Conservation (phyloP, 2,329 filamentous ascomycete species). For the Trichophyton rubrum region DNA sequence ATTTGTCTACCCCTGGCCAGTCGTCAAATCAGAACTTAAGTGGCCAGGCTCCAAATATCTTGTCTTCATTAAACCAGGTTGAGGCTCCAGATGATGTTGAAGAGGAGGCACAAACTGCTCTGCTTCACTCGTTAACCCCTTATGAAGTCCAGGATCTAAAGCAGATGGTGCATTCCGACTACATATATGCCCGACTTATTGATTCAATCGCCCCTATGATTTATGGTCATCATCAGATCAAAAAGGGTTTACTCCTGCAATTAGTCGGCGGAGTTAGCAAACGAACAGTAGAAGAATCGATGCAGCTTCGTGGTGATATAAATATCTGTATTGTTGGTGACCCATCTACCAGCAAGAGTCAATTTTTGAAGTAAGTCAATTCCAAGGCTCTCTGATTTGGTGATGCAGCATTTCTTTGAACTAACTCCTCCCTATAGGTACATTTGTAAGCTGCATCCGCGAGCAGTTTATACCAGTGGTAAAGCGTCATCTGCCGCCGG, state of each 20-base stretch:
- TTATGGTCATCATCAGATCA: conserved; percentile 93
- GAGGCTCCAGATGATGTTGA: conserved; percentile 58
- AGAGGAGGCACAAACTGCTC: conserved; percentile 77
- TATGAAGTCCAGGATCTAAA: conserved; percentile 85
- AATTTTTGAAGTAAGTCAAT: conserved; percentile 65
- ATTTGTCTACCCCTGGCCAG: conserved; percentile 68
- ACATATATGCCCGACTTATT: conserved; percentile 86
- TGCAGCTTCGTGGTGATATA: conserved; percentile 92
- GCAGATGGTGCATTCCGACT: conserved; percentile 85
- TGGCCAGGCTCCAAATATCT: conserved; percentile 68
- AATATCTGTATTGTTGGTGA: conserved; percentile 98
- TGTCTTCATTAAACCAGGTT: conserved; percentile 68
- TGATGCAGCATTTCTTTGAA: not conserved
- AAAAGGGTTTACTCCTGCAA: conserved; percentile 89
- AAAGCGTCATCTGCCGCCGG: conserved; percentile 95
- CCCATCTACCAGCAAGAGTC: conserved; percentile 91
- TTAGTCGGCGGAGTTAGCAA: conserved; percentile 94
- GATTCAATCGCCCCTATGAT: conserved; percentile 94
- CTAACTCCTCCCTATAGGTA: conserved; percentile 41
- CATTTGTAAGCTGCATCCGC: conserved; percentile 89
- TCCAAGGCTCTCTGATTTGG: not conserved
- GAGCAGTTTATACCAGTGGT: conserved; percentile 92
- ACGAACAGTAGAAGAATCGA: conserved; percentile 69
- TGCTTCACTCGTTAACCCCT: conserved; percentile 71
- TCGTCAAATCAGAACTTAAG: conserved; percentile 54